Conservation (phyloP, 2,329 filamentous ascomycete species). For the Fusarium anguioides region DNA sequence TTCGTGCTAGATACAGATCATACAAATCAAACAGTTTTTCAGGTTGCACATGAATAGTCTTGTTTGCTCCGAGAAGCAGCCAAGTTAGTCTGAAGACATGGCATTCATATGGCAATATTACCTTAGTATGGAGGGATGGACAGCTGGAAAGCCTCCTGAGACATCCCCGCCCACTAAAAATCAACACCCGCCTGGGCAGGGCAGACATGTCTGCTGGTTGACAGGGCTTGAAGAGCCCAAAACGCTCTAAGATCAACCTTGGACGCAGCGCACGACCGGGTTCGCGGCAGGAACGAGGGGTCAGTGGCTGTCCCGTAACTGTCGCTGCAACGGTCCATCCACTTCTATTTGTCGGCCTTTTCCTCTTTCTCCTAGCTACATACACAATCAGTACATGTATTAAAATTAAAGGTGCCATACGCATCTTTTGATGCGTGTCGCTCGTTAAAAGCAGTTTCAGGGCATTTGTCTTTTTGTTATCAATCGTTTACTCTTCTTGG, state of each 20-base stretch:
- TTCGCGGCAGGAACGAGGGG: slow-evolving; percentile 3
- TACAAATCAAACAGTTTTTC: background rate
- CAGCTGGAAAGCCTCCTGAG: background rate
- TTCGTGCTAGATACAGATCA: background rate
- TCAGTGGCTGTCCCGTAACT: slow-evolving; percentile 3
- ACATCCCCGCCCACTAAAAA: background rate
- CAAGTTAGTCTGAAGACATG: background rate
- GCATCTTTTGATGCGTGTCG: slow-evolving; percentile 18
- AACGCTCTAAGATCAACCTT: slow-evolving; percentile 10
- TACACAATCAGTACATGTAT: no score
- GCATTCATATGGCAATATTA: no score
- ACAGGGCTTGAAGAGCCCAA: slow-evolving; percentile 11
- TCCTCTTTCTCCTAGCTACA: slow-evolving; percentile 17
- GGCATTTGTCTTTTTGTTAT: slow-evolving; percentile 1
- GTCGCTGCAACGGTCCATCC: slow-evolving; percentile 4
- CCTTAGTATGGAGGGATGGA: no score
- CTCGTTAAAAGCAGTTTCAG: slow-evolving; percentile 21
- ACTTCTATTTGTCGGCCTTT: slow-evolving; percentile 4
- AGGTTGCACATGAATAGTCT: background rate
- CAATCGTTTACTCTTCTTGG: slow-evolving; percentile 13
- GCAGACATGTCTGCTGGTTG: slow-evolving; percentile 2
- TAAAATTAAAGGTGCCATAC: slow-evolving; percentile 18
- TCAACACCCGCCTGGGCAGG: background rate
- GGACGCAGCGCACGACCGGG: background rate
- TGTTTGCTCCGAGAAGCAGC: background rate